These are phyloP conservation scores for Plectranthus barbatus DNA, from an alignment of 257 asterid genomes.

Conservation along the genomic window DNA sequence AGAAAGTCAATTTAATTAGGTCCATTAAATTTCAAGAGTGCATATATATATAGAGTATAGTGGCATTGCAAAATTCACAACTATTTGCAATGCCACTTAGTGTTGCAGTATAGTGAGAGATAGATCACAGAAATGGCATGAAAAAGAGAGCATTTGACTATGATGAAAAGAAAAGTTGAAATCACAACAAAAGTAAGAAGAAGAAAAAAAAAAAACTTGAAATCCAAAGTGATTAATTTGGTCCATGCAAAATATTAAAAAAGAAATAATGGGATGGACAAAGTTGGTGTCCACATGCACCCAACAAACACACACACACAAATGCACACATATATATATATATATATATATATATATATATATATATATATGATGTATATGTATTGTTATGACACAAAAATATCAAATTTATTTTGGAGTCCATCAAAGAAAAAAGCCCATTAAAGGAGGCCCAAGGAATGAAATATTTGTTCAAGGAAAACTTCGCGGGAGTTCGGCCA, in stretches of 20 bases:
- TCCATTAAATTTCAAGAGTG: not conserved
- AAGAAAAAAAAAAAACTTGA: not conserved
- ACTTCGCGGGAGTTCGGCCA: too few species aligned
- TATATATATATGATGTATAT: too few species aligned
- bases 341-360: too few species aligned
- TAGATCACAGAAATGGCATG: not conserved
- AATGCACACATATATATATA: not conserved
- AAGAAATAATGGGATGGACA: not conserved
- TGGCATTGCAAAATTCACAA: not conserved
- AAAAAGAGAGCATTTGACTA: conserved; percentile 38
- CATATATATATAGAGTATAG: too few species aligned
- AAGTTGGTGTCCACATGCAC: conserved; percentile 34
- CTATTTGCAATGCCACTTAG: conserved; percentile 23
- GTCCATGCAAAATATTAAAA: conserved; percentile 36
- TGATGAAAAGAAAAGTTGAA: conserved; percentile 20
- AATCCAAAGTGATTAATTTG: not conserved
- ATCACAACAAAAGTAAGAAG: conserved; percentile 1
- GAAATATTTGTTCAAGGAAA: too few species aligned
- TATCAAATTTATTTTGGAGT: too few species aligned
- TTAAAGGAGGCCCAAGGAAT: too few species aligned
- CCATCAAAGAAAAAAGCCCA: too few species aligned
- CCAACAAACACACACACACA: not conserved
- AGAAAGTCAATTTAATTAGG: conserved; percentile 18
- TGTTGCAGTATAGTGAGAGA: conserved; percentile 3
- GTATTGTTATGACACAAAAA: too few species aligned